These are phyloP conservation scores for Dioscorea dumetorum DNA, from an alignment of 106 monocot genomes.

Conservation along the genomic window DNA sequence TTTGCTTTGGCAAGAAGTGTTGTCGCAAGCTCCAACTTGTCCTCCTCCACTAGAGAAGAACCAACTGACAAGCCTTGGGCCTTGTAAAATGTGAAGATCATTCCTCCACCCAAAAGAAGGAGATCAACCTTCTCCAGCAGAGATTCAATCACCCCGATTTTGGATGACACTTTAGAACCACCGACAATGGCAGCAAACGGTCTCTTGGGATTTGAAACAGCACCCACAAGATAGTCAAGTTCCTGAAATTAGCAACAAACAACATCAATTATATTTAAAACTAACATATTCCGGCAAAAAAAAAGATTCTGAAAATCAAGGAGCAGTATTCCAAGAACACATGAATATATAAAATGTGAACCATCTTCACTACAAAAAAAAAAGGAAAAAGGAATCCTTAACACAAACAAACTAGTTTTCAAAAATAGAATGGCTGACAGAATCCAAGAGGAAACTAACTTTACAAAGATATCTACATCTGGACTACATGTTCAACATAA, in stretches of 20 bases:
- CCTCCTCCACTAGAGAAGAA: slow-evolving; percentile 8
- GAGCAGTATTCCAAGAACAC: neutral
- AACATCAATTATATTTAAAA: no score
- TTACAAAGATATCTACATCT: no score
- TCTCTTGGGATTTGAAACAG: slow-evolving; percentile 10
- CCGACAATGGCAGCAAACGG: slow-evolving; percentile 14
- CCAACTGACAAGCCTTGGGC: slow-evolving; percentile 9
- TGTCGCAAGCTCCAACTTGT: slow-evolving; percentile 8
- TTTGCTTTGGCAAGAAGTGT: slow-evolving; percentile 9
- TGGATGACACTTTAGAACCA: slow-evolving; percentile 9
- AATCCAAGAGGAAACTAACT: no score
- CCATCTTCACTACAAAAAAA: neutral
- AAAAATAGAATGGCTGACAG: neutral
- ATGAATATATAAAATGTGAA: neutral
- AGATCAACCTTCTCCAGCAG: slow-evolving; percentile 15
- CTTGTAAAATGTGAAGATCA: slow-evolving; percentile 13
- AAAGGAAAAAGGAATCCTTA: no score
- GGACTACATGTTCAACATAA: neutral
- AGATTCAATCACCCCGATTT: slow-evolving; percentile 12
- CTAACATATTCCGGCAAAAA: no score
- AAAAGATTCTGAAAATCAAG: neutral
- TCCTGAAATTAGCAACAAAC: neutral
- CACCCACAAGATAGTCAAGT: slow-evolving; percentile 14
- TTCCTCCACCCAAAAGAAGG: slow-evolving; percentile 12
- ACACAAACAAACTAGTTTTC: neutral